phyloP scores from a whole-genome alignment of 805 yeast genomes.

The Cyberlindnera meyerae region DNA sequence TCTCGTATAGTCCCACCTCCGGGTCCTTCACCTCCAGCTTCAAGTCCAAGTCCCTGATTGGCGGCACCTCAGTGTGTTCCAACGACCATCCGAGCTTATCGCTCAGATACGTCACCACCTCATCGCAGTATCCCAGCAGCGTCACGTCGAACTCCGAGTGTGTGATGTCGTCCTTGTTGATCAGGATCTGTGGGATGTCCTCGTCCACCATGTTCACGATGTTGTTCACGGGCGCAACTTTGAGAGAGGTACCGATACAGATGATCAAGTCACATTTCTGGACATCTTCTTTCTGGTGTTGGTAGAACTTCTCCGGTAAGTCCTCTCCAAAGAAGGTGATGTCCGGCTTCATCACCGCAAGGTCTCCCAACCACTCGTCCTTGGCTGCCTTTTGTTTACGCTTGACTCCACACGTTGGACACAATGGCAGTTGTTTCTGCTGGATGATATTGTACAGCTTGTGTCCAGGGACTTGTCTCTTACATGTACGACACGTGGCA shows the following conservation, averaged over 20 bases:
- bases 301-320: constrained; percentile 66
- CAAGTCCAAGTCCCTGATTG: constrained; percentile 30
- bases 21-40: constrained; percentile 27
- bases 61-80: constrained; percentile 46
- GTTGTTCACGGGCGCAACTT: constrained; percentile 89
- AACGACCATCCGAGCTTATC: constrained; percentile 57
- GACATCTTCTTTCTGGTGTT: constrained; percentile 53
- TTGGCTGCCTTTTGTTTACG: constrained; percentile 32
- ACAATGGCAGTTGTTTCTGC: constrained; percentile 57
- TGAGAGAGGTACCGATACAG: constrained; percentile 86
- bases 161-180: constrained; percentile 69
- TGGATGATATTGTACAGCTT: constrained; percentile 57
- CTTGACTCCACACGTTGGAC: constrained; percentile 58
- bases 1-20: constrained; percentile 31
- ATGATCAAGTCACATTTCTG: constrained; percentile 69
- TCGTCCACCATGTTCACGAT: constrained; percentile 70
- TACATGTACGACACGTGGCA: constrained; percentile 80
- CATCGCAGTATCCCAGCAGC: constrained; percentile 78
- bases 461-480: constrained; percentile 59
- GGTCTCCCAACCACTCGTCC: constrained; percentile 37
- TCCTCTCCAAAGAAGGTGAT: constrained; percentile 89
- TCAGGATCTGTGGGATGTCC: constrained; percentile 77
- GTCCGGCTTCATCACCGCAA: constrained; percentile 87
- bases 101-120: constrained; percentile 62
- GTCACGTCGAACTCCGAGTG: constrained; percentile 79